Evolutionary conservation across 2,329 filamentous ascomycete species (phyloP), one percentile per base, ranked within the genome.

Genomic region (Fusarium kyushuense): DNA sequence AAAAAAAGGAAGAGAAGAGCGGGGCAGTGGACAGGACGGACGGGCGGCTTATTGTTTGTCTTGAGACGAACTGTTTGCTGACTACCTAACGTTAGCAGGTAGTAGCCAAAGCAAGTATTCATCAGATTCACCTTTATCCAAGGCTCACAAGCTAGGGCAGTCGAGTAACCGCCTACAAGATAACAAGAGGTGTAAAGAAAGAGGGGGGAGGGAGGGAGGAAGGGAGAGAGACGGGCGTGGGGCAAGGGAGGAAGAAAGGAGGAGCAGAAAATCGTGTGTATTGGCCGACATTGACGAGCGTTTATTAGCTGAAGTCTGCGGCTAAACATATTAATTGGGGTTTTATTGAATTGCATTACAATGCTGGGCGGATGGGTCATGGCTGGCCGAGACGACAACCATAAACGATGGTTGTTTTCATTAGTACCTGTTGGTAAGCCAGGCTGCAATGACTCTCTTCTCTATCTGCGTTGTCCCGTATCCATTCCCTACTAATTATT

Each of bases 331-430:
- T 33, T 14, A 25, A 35, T 48, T 25, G 19, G 13, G 19, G 5
- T 49, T 36, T 23, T 13, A 35, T 35, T 43, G 9, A 12, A 30
- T 43, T 21, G 14, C n/a, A 41, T 33, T 55, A 27, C 32, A 46
- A 54, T 25, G 43, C 21, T 41, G 41, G n/a, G 55, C 32, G 35
- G 19, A 35, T 27, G 17, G 40, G n/a, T 29, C 23, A 62, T 54
- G 55, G 58, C 59, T 63, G 56, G 58, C 45, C 58, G 59, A 61
- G 30, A 16, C 7, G 17, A 47, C 33, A 30, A 36, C 13, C 30
- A 51, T 21, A 36, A 27, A n/a, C 21, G 38, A 36, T 17, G 11
- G 42, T 14, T 29, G 10, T 14, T 45, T 30, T n/a, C n/a, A 19
- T n/a, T 29, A 36, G 23, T 47, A 32, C 30, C 23, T 33, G 25